Evolutionary conservation across 2,329 filamentous ascomycete species (phyloP), one percentile per base, ranked within the genome.

Genomic region (Botrytis sinoallii): DNA sequence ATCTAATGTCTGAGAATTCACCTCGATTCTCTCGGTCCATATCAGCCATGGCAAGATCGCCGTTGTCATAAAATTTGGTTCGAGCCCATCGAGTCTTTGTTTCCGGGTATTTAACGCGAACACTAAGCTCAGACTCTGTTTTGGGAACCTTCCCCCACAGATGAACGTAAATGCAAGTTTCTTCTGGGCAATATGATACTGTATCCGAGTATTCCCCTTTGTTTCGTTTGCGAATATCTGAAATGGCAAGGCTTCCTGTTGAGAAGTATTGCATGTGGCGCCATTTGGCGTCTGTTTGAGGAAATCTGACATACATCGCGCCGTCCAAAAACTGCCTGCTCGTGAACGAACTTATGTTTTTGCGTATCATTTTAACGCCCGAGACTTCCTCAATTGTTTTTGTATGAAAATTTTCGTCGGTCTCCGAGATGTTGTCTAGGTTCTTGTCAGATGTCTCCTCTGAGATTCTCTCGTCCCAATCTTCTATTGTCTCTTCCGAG

Each of bases 131-230:
- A 25, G 20, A n/a, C 46, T 67, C 61, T 42, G 40, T 12, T 22
- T n/a, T 40, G n/a, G 70, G 70, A 32, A 72, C 46, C n/a, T 65
- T 32, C 12, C 70, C 70, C 70, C 70, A 72, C 29, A 32, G 61
- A 57, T 72, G 71, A 73, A 78, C 72, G 46, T 74, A 77, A 22
- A 75, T 74, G 48, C 68, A 77, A 57, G 73, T 77, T 65, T 72
- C n/a, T 35, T 67, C 63, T 38, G 35, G 60, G 25, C 40, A 55
- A 59, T 72, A 72, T 14, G 70, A 67, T 66, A 72, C 35, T 6
- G 70, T 72, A 59, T 76, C 74, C 25, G 77, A 74, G 68, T 76
- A 75, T 35, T 76, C 68, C 16, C 74, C 73, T n/a, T 72, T n/a
- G 20, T 75, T 78, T 55, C 75, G 72, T 12, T 76, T 57, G 35